Evolutionary conservation across 2,329 filamentous ascomycete genomes (phyloP).

Genomic region (Zasmidium cellare): DNA sequence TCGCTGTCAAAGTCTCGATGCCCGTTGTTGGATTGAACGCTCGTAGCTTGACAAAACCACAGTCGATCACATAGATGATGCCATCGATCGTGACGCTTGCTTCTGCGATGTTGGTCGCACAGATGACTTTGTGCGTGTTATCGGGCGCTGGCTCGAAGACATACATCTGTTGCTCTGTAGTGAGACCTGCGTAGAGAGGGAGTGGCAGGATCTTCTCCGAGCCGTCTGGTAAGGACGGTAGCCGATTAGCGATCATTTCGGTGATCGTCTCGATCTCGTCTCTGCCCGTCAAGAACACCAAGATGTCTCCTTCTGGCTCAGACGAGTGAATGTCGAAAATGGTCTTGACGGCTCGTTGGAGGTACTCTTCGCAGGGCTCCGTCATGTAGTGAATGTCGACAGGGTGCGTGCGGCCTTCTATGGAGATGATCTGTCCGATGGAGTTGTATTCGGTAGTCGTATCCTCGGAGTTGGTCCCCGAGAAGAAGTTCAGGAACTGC

Average conservation of each 20-base stretch:
- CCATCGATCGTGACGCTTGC: conserved; percentile 93
- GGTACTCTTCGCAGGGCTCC: conserved; percentile 77
- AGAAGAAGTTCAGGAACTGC: conserved; percentile 79
- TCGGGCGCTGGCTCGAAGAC: conserved; percentile 83
- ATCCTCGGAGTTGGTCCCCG: conserved; percentile 41
- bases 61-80: conserved; percentile 87
- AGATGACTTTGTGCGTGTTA: conserved; percentile 84
- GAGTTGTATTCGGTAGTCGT: conserved; percentile 33
- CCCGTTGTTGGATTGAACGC: conserved; percentile 81
- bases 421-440: conserved; percentile 69
- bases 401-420: conserved; percentile 85
- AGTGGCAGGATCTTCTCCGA: conserved; percentile 66
- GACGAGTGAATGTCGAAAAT: conserved; percentile 84
- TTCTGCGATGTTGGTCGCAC: conserved; percentile 95
- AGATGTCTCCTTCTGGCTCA: conserved; percentile 80
- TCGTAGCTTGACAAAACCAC: conserved; percentile 85
- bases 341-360: conserved; percentile 78
- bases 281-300: conserved; percentile 87
- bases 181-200: conserved; percentile 84
- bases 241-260: conserved; percentile 74
- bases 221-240: conserved; percentile 61
- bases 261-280: conserved; percentile 87
- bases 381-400: conserved; percentile 84
- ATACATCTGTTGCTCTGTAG: conserved; percentile 90
- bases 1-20: conserved; percentile 82